Conservation (phyloP, 768 basidiomycete genomes). For the Bullera alba region DNA sequence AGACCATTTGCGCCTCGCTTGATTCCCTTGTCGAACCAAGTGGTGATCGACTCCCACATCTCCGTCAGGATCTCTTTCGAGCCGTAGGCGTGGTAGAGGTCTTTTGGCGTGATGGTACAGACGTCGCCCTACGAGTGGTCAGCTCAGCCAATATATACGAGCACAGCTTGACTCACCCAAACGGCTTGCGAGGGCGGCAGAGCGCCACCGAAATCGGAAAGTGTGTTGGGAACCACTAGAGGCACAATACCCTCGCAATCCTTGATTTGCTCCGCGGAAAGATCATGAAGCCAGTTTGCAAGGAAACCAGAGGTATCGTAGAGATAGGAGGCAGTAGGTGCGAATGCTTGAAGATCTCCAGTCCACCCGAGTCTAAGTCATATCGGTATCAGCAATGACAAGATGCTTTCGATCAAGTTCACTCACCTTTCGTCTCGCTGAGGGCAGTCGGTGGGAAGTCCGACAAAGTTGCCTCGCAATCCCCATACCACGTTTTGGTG, state of each 20-base stretch:
- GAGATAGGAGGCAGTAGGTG: slow-evolving; percentile 21
- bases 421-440: slow-evolving; percentile 30
- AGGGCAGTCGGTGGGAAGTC: slow-evolving; percentile 34
- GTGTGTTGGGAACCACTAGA: slow-evolving; percentile 27
- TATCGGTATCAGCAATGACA: background rate
- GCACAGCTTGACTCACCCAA: slow-evolving; percentile 5
- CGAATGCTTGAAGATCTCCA: slow-evolving; percentile 33
- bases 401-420: background rate
- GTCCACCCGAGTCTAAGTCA: slow-evolving; percentile 28
- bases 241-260: slow-evolving; percentile 19
- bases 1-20: slow-evolving; percentile 22
- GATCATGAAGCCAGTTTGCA: slow-evolving; percentile 30
- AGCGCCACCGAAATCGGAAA: slow-evolving; percentile 4
- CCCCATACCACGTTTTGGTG: slow-evolving; percentile 27
- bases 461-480: slow-evolving; percentile 18
- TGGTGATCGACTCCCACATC: slow-evolving; percentile 30
- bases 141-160: too few species aligned
- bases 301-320: slow-evolving; percentile 23
- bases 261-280: slow-evolving; percentile 24
- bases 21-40: slow-evolving; percentile 38
- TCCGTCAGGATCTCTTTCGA: slow-evolving; percentile 15
- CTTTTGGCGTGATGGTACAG: slow-evolving; percentile 26
- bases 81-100: slow-evolving; percentile 28
- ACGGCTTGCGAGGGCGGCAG: slow-evolving; percentile 10
- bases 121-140: slow-evolving; percentile 33